A percentile compares a stretch with the other conserved stretches of the same genome.
These are phyloP conservation scores for Cunninghamia lanceolata DNA, from an alignment of 75 land plant genomes.

Conservation along the genomic window DNA sequence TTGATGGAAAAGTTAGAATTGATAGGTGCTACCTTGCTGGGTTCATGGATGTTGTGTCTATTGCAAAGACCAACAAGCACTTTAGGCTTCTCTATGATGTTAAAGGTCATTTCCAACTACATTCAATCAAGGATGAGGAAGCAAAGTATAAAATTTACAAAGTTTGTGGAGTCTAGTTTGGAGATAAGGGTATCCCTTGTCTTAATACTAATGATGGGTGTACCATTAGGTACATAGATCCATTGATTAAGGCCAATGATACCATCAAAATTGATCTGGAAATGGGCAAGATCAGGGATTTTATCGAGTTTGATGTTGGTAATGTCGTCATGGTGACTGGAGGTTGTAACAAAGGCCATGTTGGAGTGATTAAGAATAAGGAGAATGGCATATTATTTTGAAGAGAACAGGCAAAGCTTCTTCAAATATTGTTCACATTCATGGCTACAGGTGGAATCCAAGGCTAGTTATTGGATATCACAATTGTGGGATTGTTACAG, in stretches of 20 bases:
- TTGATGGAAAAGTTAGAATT: slow-evolving; percentile 84
- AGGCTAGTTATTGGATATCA: no score
- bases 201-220: no score
- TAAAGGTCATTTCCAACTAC: slow-evolving; percentile 60
- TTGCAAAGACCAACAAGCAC: slow-evolving; percentile 63
- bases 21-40: slow-evolving; percentile 92
- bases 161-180: slow-evolving; percentile 73
- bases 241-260: slow-evolving; percentile 92
- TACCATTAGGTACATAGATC: slow-evolving; percentile 74
- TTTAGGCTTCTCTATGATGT: slow-evolving; percentile 64
- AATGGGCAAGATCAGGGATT: slow-evolving; percentile 72
- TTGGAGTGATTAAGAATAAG: slow-evolving; percentile 83
- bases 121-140: slow-evolving; percentile 55
- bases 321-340: slow-evolving; percentile 97
- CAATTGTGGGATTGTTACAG: no score
- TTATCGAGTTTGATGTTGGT: slow-evolving; percentile 98
- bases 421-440: no score
- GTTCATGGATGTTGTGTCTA: slow-evolving; percentile 76
- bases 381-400: no score
- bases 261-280: slow-evolving; percentile 87
- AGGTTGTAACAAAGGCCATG: slow-evolving; percentile 87
- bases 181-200: slow-evolving; percentile 82
- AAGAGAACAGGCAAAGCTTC: no score
- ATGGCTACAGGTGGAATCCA: no score
- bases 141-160: slow-evolving; percentile 94